Conservation (phyloP, 1,139 yeast genomes). For the Pichia sp. region DNA sequence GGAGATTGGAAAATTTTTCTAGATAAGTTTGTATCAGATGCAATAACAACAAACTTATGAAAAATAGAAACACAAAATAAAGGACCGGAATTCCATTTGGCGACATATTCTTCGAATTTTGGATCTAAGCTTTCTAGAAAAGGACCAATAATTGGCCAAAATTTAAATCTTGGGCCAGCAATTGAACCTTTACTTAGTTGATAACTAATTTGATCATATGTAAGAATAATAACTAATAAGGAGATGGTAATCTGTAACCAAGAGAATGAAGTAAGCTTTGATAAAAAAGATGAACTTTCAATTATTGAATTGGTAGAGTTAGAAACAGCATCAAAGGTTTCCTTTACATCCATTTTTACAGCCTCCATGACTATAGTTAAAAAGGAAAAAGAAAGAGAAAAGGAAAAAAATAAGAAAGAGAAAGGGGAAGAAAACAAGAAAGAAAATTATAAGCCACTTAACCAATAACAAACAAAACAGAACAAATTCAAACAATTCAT, state of each 20-base stretch:
- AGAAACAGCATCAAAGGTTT: conserved; percentile 3
- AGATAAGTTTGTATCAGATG: conserved; percentile 83
- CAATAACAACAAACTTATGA: conserved; percentile 96
- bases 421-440: too few relatives aligned
- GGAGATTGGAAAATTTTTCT: conserved; percentile 86
- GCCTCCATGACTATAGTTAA: conserved; percentile 3
- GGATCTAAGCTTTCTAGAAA: conserved; percentile 95
- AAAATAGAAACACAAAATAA: conserved; percentile 93
- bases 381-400: neutral
- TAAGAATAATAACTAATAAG: conserved; percentile 43
- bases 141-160: conserved; percentile 96
- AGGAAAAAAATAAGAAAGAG: too few relatives aligned
- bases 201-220: conserved; percentile 79
- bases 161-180: conserved; percentile 81
- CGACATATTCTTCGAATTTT: conserved; percentile 85
- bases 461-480: too few relatives aligned
- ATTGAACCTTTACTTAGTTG: conserved; percentile 75
- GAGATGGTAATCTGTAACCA: conserved; percentile 52
- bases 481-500: too few relatives aligned
- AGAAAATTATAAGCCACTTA: too few relatives aligned
- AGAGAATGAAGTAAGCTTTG: conserved; percentile 20
- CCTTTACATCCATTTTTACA: conserved; percentile 1
- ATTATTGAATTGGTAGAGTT: conserved; percentile 4
- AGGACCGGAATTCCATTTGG: conserved; percentile 93
- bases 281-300: conserved; percentile 2